These are phyloP conservation scores for Aureobasidium musti DNA, from an alignment of 2,329 filamentous ascomycete species.

Conservation along the genomic window DNA sequence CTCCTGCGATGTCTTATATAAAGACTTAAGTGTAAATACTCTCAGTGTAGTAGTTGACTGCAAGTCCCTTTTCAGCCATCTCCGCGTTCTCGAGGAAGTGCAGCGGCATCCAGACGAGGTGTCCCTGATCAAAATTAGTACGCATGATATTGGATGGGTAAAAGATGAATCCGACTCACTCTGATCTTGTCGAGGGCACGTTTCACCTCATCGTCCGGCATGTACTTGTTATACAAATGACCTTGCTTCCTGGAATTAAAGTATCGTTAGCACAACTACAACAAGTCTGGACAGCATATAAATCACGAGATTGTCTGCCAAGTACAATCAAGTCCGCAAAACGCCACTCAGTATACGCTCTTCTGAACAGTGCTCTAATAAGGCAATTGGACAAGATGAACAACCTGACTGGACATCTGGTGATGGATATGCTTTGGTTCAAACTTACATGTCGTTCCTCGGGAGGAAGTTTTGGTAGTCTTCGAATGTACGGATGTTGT, in stretches of 20 bases:
- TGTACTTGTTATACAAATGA: conserved; percentile 80
- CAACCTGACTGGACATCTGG: not conserved
- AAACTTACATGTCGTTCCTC: conserved; percentile 44
- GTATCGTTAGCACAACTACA: not conserved
- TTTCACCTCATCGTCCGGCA: conserved; percentile 71
- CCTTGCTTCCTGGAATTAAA: conserved; percentile 62
- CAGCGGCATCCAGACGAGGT: conserved; percentile 94
- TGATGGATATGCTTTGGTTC: not conserved
- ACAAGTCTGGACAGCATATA: not conserved
- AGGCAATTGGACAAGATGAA: not conserved
- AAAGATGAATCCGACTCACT: conserved; percentile 2
- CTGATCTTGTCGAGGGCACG: conserved; percentile 71
- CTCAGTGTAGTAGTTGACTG: conserved; percentile 84
- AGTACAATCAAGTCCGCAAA: not conserved
- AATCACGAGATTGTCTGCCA: not conserved
- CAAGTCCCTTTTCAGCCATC: conserved; percentile 86
- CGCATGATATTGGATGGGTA: not conserved
- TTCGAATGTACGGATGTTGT: conserved; percentile 83
- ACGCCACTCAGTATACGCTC: not conserved
- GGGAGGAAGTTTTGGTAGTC: conserved; percentile 80
- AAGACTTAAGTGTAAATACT: conserved; percentile 71
- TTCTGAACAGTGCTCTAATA: not conserved
- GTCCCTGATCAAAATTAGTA: conserved; percentile 56
- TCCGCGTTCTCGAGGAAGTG: conserved; percentile 79
- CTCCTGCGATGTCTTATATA: too few relatives aligned